Base-by-base conservation (phyloP, 179 eudicot species). In the Spergularia azorica region DNA sequence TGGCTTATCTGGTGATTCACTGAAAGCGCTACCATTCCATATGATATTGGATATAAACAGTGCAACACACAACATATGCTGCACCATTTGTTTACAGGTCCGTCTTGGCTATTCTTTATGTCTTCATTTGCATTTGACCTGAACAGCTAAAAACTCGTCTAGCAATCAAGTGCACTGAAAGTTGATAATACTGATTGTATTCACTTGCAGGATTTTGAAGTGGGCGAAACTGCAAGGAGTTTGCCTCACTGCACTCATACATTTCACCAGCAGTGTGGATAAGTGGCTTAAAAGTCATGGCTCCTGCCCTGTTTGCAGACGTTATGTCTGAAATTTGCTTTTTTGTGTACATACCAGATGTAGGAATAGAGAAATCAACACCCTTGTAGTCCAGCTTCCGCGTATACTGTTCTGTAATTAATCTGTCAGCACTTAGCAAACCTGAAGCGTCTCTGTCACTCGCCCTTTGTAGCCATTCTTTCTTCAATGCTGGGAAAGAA, bases 31-130 rank as follows among this genome's bases (percentile, higher is more conserved):
- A 66, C 90, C 91, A 32, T 73, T 74, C 75, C 87, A 85, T 83
- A 80, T 82, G 60, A 75, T 86, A 63, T 63, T 71, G 71, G 84
- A 84, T 43, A 78, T 74, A 57, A 73, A 69, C 38, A 68, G 36
- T 41, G 67, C 81, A 32, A 67, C 79, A 32, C 81, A 77, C 64
- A 80, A 74, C 74, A 71, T 80, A 32, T 87, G 87, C 84, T 87
- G 91, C 83, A 74, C 94, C 43, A 88, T 88, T 58, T 90, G 91
- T 76, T 79, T 90, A 76, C 91, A 90, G 94, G 94, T 90, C 59
- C 65, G 56, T 43, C 73, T 32, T 75, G 14, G 17, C 21, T 79
- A 65, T n/a, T 26, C 41, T 17, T 48, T 60, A 4, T 0, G 17
- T 62, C 64, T 62, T 63, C 55, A 1, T 17, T 72, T 56, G 57